A percentile compares a stretch with the other conserved stretches of the same genome.
Conservation (phyloP, 495 filamentous ascomycete species). For the Trichoderma reesei region DNA sequence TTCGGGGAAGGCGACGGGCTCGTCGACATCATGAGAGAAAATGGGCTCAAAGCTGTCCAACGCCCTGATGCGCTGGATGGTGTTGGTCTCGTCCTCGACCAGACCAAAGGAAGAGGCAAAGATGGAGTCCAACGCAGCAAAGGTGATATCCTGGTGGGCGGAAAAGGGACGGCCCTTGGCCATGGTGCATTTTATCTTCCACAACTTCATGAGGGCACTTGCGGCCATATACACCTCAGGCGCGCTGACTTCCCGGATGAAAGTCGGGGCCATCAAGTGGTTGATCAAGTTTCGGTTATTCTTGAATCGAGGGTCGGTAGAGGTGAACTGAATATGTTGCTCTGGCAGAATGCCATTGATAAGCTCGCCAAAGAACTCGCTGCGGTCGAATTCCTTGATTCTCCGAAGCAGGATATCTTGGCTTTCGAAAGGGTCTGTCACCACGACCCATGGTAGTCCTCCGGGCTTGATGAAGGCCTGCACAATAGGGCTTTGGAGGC, state of each 20-base stretch:
- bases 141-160: constrained; percentile 19
- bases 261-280: constrained; percentile 19
- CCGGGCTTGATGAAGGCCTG: constrained; percentile 30
- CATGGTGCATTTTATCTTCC: constrained; percentile 18
- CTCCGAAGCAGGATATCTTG: constrained; percentile 27
- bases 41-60: neutral
- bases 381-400: constrained; percentile 25
- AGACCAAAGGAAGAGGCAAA: constrained; percentile 20
- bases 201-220: constrained; percentile 19
- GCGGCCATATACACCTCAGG: constrained; percentile 18
- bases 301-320: constrained; percentile 13
- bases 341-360: constrained; percentile 14
- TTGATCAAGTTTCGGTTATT: constrained; percentile 14
- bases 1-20: neutral
- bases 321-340: constrained; percentile 12
- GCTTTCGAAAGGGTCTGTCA: constrained; percentile 27
- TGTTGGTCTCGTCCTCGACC: constrained; percentile 10
- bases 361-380: neutral
- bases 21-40: neutral
- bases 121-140: constrained; percentile 24
- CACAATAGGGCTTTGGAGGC: constrained; percentile 19
- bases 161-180: constrained; percentile 21
- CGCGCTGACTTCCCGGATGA: constrained; percentile 15
- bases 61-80: constrained; percentile 2
- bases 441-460: constrained; percentile 22